Evolutionary conservation across 345 rosid species (phyloP), one percentile per base, ranked within the genome.

Genomic region (Turritis glabra): DNA sequence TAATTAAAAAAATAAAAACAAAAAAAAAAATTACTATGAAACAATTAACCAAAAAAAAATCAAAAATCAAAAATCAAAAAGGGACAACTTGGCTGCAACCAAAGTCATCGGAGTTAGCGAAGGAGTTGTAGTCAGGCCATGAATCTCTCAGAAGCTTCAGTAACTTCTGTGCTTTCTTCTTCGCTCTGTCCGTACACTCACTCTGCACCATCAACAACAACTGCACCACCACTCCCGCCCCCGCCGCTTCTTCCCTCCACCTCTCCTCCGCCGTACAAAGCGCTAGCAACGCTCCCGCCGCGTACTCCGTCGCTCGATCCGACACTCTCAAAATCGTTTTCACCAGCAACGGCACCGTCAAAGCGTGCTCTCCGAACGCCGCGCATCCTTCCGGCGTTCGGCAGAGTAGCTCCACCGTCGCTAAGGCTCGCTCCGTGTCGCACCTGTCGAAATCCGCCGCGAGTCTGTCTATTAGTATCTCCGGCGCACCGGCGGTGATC

Each of bases 181-280:
- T 95, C 3, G 97, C 99, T 17, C 96, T 80, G 23, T 87, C 97
- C 84, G 97, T 95, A 76, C 97, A 92, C 19, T 92, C 97, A 57
- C 97, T 92, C 78, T 95, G 99, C 76, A 92, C 97, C 74, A 95
- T 73, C 54, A 95, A 70, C 72, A 92, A 58, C 82, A 92, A 64
- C 80, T 87, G 93, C 5, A 92, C 88, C 83, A 95, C 56, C 70
- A 95, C 80, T 13, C 99, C 98, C n/a, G 90, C 98, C 65, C 55
- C 72, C 64, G 89, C 98, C 17, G 99, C 99, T 58, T 95, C 98
- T 33, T 64, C 69, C 59, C 81, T 90, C 80, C 89, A 76, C 64
- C 55, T 33, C 50, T 92, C 97, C 79, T 87, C 76, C 72, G 82
- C 87, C 67, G 92, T 82, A 50, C 97, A 95, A 10, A 95, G 77